Percentiles rank a stretch among this genome's conserved stretches.
Evolutionary conservation across 1,284 basidiomycete species (phyloP).

Genomic region (Boletus sp.): DNA sequence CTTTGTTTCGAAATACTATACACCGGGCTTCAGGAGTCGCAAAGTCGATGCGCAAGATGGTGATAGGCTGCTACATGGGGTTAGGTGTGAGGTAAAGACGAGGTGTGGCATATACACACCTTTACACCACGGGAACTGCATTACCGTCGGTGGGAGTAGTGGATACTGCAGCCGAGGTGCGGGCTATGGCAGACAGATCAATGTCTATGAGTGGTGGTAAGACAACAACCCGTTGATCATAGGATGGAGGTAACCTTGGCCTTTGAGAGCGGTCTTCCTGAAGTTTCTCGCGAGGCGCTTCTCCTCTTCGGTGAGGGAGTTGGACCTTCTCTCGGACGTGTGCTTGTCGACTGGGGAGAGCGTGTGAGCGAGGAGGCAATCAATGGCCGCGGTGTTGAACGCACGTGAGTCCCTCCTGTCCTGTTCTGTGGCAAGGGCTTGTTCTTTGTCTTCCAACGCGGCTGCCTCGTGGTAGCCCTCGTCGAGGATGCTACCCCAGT

Average conservation of each 20-base stretch:
- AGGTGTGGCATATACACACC: constrained; percentile 29
- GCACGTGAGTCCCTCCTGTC: constrained; percentile 26
- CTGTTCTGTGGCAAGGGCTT: constrained; percentile 38
- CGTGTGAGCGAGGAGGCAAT: constrained; percentile 13
- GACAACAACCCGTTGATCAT: constrained; percentile 3
- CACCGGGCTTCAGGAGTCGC: constrained; percentile 7
- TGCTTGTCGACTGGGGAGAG: constrained; percentile 9
- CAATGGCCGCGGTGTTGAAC: constrained; percentile 15
- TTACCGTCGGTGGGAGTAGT: constrained; percentile 50
- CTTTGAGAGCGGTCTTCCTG: constrained; percentile 65
- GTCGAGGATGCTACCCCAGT: constrained; percentile 74
- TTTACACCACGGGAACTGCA: constrained; percentile 37
- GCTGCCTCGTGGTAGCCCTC: constrained; percentile 57
- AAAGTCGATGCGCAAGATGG: background rate
- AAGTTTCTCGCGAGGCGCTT: constrained; percentile 57
- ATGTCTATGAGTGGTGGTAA: constrained; percentile 38
- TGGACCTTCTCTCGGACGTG: constrained; percentile 33
- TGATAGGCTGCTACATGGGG: background rate
- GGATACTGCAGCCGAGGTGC: constrained; percentile 73
- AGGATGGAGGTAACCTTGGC: constrained; percentile 40
- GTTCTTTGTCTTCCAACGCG: constrained; percentile 48
- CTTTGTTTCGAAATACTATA: constrained; percentile 10
- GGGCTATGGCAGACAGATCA: constrained; percentile 75
- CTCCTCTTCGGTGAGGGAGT: constrained; percentile 60
- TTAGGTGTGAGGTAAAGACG: background rate